Base-by-base conservation (phyloP, 1,284 basidiomycete species). In the Lignosus rhinocerotis region DNA sequence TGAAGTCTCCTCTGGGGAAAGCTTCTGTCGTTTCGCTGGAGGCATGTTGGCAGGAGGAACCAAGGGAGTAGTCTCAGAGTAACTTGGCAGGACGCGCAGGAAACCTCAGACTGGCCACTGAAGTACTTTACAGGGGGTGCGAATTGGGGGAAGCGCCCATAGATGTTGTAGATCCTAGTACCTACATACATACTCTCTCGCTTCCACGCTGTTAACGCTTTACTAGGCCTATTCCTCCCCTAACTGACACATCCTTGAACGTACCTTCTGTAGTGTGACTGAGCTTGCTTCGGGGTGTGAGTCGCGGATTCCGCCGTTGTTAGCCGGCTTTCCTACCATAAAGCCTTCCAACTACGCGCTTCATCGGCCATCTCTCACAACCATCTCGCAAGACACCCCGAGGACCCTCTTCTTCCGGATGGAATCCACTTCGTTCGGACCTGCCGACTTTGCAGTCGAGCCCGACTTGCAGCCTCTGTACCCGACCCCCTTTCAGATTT, bases 381-480 rank as follows among this genome's bases (percentile, higher is more conserved):
- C 60, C 50, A 39, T 17, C 51, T 32, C 33, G 33, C 51, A 44
- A 45, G 50, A 55, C 52, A 17, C 34, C 38, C 34, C 33, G 41
- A 39, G n/a, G n/a, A 51, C 31, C 43, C 41, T 17, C 42, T n/a
- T 45, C 6, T 19, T 38, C 38, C 19, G 44, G 47, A 70, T 70
- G 63, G 66, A 63, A 5, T 53, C 66, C 16, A 58, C 68, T 16
- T 60, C 72, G 21, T 55, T 69, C 17, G 56, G 63, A 12, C 45
- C 71, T 41, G 70, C 80, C 62, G 82, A 88, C 70, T 71, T 89
- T 46, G 78, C 80, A 30, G 87, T 85, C 55, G 87, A 87, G 69
- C 90, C 90, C 60, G 90, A 92, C 73, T 76, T 92, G 42, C 82
- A 86, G 70, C 90, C 89, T 46, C 72, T 91, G 44, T 91, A 89